Base-by-base conservation (phyloP, 108 stramenopile species). In the Chaetoceros tenuissimus region DNA sequence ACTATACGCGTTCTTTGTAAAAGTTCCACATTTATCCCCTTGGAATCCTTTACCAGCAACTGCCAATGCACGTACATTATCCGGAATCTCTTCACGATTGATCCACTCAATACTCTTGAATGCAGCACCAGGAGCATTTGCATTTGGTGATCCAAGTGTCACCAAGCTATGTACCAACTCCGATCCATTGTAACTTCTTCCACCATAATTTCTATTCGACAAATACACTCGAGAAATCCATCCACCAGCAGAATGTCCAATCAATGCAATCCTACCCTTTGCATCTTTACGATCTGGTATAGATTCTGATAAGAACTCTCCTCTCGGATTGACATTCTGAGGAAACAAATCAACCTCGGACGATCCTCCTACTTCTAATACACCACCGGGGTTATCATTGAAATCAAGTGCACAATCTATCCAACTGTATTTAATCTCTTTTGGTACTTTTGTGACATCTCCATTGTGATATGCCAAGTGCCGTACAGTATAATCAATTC, bases 221-320 rank as follows among this genome's bases (percentile, higher is more conserved):
- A 86, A 61, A 62, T 82, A 86, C 0, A 74, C 76, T 18, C 81
- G 70, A 46, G 62, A 61, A 24, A 86, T 86, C 73, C 81, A 86
- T 1, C 85, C 85, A 3, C 81, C 80, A 1, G 85, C 84, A 28
- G 69, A 71, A 59, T 75, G 77, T 3, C 75, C 77, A 59, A 79
- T 76, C 34, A 78, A 60, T 16, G 70, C 70, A 3, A 76, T 51
- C 54, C 60, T 73, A 76, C 40, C 68, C 72, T 72, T 49, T 55
- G 24, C 57, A 51, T 55, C 59, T 59, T 19, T 63, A 51, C 8
- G 59, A 51, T 63, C 52, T 30, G 68, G 67, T 5, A 23, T 8
- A 19, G 50, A 54, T n/a, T n/a, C n/a, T n/a, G n/a, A n/a, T n/a
- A n/a, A n/a, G 59, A 86, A 86, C 17, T 53, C 48, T 24, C 79